phyloP scores from a whole-genome alignment of 768 basidiomycete genomes.

The Russula earlei region DNA sequence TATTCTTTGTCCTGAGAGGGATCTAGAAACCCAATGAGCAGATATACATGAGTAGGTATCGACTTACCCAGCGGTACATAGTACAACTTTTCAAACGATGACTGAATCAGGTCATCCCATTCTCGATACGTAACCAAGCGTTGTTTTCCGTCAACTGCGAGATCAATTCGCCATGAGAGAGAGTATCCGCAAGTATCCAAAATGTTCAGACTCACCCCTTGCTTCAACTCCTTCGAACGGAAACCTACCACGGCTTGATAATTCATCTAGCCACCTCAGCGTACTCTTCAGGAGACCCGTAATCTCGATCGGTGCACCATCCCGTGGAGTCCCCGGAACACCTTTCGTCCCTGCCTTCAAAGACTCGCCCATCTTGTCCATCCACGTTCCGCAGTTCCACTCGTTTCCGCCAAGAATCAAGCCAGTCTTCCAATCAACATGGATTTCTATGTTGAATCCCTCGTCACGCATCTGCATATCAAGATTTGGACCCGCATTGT shows the following conservation, averaged over 20 bases:
- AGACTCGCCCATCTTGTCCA: slow-evolving; percentile 98
- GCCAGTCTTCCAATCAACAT: slow-evolving; percentile 95
- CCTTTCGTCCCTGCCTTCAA: slow-evolving; percentile 89
- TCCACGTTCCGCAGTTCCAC: slow-evolving; percentile 90
- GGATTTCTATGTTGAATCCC: slow-evolving; percentile 89
- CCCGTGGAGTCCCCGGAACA: slow-evolving; percentile 89
- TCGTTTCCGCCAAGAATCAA: slow-evolving; percentile 80
- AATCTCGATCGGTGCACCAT: slow-evolving; percentile 94
- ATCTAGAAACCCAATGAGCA: slow-evolving; percentile 35
- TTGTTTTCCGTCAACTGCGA: slow-evolving; percentile 57
- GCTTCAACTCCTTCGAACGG: slow-evolving; percentile 86
- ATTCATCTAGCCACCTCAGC: slow-evolving; percentile 72
- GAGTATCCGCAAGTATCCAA: not conserved
- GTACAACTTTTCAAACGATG: slow-evolving; percentile 83
- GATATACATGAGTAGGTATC: not conserved
- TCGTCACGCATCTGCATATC: slow-evolving; percentile 92
- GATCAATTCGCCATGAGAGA: slow-evolving; percentile 7
- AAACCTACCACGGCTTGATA: slow-evolving; percentile 60
- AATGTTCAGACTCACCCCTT: slow-evolving; percentile 42
- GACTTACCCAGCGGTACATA: slow-evolving; percentile 73
- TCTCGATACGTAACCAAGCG: slow-evolving; percentile 77
- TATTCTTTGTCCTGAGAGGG: slow-evolving; percentile 61
- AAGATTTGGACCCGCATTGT: slow-evolving; percentile 94
- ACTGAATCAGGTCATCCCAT: slow-evolving; percentile 79
- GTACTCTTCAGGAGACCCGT: slow-evolving; percentile 90